These are phyloP conservation scores for Blastobotrys capitulatus DNA, from an alignment of 1,139 yeast genomes.

Conservation along the genomic window DNA sequence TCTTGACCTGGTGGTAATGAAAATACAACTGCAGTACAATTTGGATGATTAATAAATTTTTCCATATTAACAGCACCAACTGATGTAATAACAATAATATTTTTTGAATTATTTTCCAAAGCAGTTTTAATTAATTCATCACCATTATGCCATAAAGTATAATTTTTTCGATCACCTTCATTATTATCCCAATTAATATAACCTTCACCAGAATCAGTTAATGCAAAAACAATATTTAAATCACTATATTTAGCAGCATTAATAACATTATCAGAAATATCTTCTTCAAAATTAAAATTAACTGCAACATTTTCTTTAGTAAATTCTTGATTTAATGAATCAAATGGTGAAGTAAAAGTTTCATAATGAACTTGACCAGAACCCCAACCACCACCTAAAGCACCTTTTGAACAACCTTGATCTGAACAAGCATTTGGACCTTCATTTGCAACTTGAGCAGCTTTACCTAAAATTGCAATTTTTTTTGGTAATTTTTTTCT, in stretches of 20 bases:
- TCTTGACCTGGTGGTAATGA: constrained; percentile 57
- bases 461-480: constrained; percentile 8
- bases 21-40: constrained; percentile 51
- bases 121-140: constrained; percentile 48
- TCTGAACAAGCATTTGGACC: constrained; percentile 12
- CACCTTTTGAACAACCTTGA: constrained; percentile 13
- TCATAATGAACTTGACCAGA: constrained; percentile 13
- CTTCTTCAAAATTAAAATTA: constrained; percentile 20
- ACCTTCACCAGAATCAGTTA: constrained; percentile 50
- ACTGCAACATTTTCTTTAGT: constrained; percentile 20
- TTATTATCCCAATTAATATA: constrained; percentile 53
- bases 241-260: constrained; percentile 47
- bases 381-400: constrained; percentile 16
- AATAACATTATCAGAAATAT: constrained; percentile 12
- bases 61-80: constrained; percentile 60
- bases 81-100: constrained; percentile 52
- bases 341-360: constrained; percentile 12
- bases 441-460: constrained; percentile 10
- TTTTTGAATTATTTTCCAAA: constrained; percentile 46
- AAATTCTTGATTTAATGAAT: constrained; percentile 13
- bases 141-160: constrained; percentile 57
- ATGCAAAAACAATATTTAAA: constrained; percentile 48
- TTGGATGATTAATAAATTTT: constrained; percentile 45
- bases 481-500: constrained; percentile 6
- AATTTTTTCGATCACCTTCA: constrained; percentile 50